These are phyloP conservation scores for Plasmopara viticola DNA, from an alignment of 352 stramenopile species.

Conservation along the genomic window DNA sequence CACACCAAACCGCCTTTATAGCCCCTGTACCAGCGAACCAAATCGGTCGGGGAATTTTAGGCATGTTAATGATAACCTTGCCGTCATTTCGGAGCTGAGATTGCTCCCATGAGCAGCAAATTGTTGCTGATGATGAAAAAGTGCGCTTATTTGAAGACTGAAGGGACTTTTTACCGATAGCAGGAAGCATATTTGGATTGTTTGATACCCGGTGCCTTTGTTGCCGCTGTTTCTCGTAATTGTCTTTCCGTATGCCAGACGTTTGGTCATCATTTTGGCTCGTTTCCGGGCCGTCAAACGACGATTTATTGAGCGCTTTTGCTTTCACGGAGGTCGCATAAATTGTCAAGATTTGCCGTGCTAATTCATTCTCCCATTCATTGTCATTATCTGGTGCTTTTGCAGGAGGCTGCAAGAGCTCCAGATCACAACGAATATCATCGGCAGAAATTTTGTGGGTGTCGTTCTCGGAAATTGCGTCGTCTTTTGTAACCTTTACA, in stretches of 20 bases:
- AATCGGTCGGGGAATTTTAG: slow-evolving; percentile 68
- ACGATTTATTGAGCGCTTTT: slow-evolving; percentile 26
- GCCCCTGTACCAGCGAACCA: slow-evolving; percentile 82
- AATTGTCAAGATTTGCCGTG: slow-evolving; percentile 84
- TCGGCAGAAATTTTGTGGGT: slow-evolving; percentile 3
- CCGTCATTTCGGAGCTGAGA: slow-evolving; percentile 49
- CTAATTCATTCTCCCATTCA: slow-evolving; percentile 89
- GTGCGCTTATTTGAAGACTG: slow-evolving; percentile 7
- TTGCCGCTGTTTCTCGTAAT: slow-evolving; percentile 1
- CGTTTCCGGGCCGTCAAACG: slow-evolving; percentile 1
- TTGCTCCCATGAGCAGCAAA: slow-evolving; percentile 67
- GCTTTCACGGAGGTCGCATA: slow-evolving; percentile 73
- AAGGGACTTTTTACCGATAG: slow-evolving; percentile 1
- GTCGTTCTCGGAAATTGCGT: background rate
- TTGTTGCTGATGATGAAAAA: slow-evolving; percentile 7
- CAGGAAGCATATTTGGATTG: background rate
- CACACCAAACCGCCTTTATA: slow-evolving; percentile 80
- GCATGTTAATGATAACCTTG: slow-evolving; percentile 76
- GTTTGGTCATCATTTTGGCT: slow-evolving; percentile 3
- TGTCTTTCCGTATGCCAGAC: background rate
- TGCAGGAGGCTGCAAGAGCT: slow-evolving; percentile 44
- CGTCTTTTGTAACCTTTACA: background rate
- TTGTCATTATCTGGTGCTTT: slow-evolving; percentile 52
- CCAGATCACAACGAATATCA: slow-evolving; percentile 36
- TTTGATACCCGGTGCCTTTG: background rate